Base-by-base conservation (phyloP, 1,284 basidiomycete genomes). In the Wallemia ichthyophaga region DNA sequence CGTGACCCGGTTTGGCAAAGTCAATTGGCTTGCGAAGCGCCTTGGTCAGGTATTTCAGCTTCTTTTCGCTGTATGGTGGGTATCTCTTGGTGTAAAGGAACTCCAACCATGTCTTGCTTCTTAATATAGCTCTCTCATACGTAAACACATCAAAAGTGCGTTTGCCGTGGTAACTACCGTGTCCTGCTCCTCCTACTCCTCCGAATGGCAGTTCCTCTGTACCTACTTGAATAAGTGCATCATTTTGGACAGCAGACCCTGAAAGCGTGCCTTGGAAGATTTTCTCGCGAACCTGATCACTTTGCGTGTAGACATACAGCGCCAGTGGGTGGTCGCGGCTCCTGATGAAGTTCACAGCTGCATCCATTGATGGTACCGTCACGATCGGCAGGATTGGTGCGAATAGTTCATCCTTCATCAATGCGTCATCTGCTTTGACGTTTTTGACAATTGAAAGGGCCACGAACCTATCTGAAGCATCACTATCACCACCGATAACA, bases 391-490 rank as follows among this genome's bases (percentile, higher is more conserved):
- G 71, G 5, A 83, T 67, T 0, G 82, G 81, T 0, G 80, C 82
- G 66, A 84, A 82, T 15, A 80, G 69, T 66, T 82, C 80, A 58
- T 88, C 81, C 68, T 77, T 75, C 78, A 88, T 78, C 63, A 88
- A 66, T 1, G 76, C 76, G 67, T 88, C 84, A 61, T 79, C 77
- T 0, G 65, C 67, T 56, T 71, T 68, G 2, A 82, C 80, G 62
- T 82, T 75, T 60, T 72, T 75, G 32, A 86, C 75, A 25, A 82
- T 67, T 0, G 82, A 84, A 15, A 82, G 80, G 11, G 79, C 76
- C 59, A 85, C 75, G 63, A 75, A 82, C 62, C 75, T 75, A 60
- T 69, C 72, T 11, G 70, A 69, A 62, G 75, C 74, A 62, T 87
- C 79, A 1, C 69, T 65, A 60, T 80, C 71, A 1, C 85, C 85